Evolutionary conservation across 2,329 filamentous ascomycete genomes (phyloP), one percentile per base, ranked within the genome.

Genomic region (Xylaria sp.): DNA sequence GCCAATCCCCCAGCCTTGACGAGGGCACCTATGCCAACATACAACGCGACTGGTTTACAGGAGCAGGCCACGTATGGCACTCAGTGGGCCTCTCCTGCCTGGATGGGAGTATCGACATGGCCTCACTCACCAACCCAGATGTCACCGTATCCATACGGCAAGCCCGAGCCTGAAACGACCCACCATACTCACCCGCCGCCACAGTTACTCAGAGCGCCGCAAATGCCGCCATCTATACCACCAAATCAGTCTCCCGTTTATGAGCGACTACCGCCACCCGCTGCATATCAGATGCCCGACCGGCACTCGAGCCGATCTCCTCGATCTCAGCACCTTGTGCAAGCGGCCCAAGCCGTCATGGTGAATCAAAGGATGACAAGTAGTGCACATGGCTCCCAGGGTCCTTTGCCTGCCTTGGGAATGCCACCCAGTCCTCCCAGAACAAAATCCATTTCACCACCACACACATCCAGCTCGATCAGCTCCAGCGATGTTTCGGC

Each of bases 1-100:
- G 87, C 90, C 70, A 91, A 91, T 78, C 91, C 91, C 67, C 93
- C 94, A 13, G 90, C 93, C 2, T 88, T 97, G 46, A 95, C 93
- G 13, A 88, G 93, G 72, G 88, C 91, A 0, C 93, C 89, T 2
- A 89, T 92, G 83, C 87, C 78, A 75, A 83, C 80, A 76, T 85
- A 82, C 80, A 71, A 56, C 57, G 70, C 65, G 53, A 59, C 60
- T 40, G 64, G 17, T 6, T 20, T 64, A 6, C 69, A 70, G 73
- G 80, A 69, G 75, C 81, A 63, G 42, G 59, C 80, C 79, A 61
- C 78, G 75, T 75, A 80, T 42, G 9, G 9, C 79, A 64, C 79
- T 76, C 67, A 81, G 78, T 77, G 81, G 80, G 73, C 80, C 76
- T 61, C 81, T 54, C 80, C 79, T 60, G 76, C 79, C 61, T 79